Evolutionary conservation across 805 yeast species (phyloP).

Genomic region (Blastobotrys parvus): DNA sequence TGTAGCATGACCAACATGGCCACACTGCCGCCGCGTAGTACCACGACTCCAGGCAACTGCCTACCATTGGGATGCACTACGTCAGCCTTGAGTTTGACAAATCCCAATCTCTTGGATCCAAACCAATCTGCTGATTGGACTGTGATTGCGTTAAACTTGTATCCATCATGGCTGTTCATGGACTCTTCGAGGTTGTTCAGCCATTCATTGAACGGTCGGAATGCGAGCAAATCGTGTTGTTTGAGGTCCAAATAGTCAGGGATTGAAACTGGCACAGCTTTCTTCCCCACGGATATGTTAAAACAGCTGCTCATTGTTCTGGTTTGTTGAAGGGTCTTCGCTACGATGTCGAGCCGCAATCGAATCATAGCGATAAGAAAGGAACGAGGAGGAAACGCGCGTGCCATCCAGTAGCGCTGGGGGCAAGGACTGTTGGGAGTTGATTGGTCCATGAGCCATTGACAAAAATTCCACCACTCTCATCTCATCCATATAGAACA

Average conservation of each 20-base stretch:
- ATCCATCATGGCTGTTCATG: not conserved
- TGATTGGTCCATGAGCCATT: not conserved
- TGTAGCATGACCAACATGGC: conserved; percentile 20
- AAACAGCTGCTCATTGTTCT: not conserved
- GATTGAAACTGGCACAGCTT: not conserved
- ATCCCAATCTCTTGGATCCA: conserved; percentile 16
- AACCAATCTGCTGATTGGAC: conserved; percentile 20
- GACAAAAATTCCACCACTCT: too few relatives aligned
- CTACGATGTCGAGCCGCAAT: too few relatives aligned
- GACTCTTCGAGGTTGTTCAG: not conserved
- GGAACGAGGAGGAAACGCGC: too few relatives aligned
- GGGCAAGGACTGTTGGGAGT: not conserved
- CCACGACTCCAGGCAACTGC: conserved; percentile 21
- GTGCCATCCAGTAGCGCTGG: too few relatives aligned
- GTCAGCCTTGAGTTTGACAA: conserved; percentile 19
- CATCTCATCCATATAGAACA: too few relatives aligned
- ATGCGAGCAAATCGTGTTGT: conserved; percentile 4
- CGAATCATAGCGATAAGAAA: too few relatives aligned
- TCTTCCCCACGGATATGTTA: not conserved
- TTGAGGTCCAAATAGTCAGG: not conserved
- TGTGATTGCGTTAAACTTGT: conserved; percentile 12
- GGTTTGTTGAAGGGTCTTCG: too few relatives aligned
- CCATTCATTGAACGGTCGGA: conserved; percentile 13
- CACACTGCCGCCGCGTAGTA: conserved; percentile 21
- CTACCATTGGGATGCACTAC: conserved; percentile 16